These are phyloP conservation scores for Spiraea crenata DNA, from an alignment of 331 rosid species.

Conservation along the genomic window DNA sequence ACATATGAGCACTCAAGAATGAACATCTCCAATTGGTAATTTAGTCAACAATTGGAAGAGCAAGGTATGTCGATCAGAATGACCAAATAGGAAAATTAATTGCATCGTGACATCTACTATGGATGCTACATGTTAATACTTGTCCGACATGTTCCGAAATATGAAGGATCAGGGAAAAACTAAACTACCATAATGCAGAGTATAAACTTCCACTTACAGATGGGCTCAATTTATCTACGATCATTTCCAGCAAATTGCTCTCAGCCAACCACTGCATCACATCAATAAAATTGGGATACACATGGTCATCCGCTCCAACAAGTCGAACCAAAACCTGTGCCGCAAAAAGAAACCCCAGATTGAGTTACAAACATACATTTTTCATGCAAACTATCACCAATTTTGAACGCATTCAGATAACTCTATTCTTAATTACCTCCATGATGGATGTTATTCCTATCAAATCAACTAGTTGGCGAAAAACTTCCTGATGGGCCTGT, in stretches of 20 bases:
- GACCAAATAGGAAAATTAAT: not conserved
- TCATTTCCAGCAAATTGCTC: constrained; percentile 95
- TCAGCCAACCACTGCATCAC: constrained; percentile 97
- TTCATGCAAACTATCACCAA: constrained; percentile 2
- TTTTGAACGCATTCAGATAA: constrained; percentile 1
- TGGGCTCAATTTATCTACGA: constrained; percentile 88
- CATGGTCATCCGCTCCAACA: constrained; percentile 91
- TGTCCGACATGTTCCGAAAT: not conserved
- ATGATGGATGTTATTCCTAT: constrained; percentile 97
- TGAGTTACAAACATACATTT: constrained; percentile 19
- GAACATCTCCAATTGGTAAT: not conserved
- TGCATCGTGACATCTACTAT: not conserved
- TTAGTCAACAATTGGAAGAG: not conserved
- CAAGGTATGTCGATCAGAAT: not conserved
- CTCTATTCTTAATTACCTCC: constrained; percentile 60
- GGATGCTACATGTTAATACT: not conserved
- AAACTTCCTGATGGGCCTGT: constrained; percentile 91
- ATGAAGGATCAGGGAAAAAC: not conserved
- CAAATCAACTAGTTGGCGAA: constrained; percentile 88
- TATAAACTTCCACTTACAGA: constrained; percentile 54
- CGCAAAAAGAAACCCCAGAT: constrained; percentile 30
- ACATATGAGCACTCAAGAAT: not conserved
- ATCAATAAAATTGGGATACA: constrained; percentile 88
- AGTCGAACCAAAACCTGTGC: constrained; percentile 90
- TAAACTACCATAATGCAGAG: not conserved